Base-by-base conservation (phyloP, 1,139 yeast genomes). In the Saccharomyces hybrid region DNA sequence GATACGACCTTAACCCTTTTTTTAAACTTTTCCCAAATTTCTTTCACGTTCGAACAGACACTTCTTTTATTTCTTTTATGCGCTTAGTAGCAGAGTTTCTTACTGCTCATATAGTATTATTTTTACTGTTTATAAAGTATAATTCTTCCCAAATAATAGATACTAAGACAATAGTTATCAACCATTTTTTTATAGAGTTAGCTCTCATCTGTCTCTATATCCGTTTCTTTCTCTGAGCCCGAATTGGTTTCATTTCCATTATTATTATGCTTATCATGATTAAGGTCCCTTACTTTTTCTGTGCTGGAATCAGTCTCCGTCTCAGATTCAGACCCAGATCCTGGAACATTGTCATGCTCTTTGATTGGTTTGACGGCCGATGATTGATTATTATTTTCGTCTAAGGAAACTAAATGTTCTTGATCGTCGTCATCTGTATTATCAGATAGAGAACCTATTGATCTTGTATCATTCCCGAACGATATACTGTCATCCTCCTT, bases 321-420 rank as follows among this genome's bases (percentile, higher is more conserved):
- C 11, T 48, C 58, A 41, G 48, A 54, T 26, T 55, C 65, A 4
- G 53, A 56, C 13, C 49, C 61, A n/a, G 53, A 55, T 25, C 29
- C 57, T 7, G 46, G 52, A 16, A 16, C 58, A 2, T 31, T 56
- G 16, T 32, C 49, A 11, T 32, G 51, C 41, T 27, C 47, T 6
- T 14, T 23, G 44, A 4, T 9, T 25, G 7, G 5, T 23, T 14
- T 6, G 34, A 20, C n/a, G 9, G 6, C 7, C 11, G 25, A 16
- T 8, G 23, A 16, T 38, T 7, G 42, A 38, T 4, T 16, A 4
- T 38, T 8, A 16, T 38, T 38, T 14, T 16, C 23, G 9, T 38
- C 42, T 38, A 38, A 38, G 23, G n/a, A 51, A 20, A 23, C 52
- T 26, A 48, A 34, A 23, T 44, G 48, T 46, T 53, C 49, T 8